Conservation (phyloP, 163 green algal genomes). For the Volvox carteri region DNA sequence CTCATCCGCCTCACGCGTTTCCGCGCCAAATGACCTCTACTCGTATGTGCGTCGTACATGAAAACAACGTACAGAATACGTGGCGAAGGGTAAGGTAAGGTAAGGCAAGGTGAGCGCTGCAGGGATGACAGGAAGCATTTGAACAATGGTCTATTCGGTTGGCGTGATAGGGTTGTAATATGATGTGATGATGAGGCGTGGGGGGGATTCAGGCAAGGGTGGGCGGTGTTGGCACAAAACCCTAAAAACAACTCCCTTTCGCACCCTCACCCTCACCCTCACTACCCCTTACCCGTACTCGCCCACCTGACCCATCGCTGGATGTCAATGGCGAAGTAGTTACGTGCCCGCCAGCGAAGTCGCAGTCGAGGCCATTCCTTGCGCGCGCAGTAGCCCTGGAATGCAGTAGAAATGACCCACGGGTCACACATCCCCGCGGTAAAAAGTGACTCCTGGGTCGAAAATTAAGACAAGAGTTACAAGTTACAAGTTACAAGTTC, state of each 20-base stretch:
- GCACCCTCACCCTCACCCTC: not conserved
- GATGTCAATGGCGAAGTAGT: slow-evolving; percentile 49
- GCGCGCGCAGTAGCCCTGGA: slow-evolving; percentile 44
- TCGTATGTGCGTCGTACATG: not conserved
- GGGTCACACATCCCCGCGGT: too few relatives aligned
- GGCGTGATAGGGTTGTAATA: too few relatives aligned
- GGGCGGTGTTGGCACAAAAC: too few relatives aligned
- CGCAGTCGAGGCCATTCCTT: slow-evolving; percentile 48
- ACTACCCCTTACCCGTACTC: not conserved
- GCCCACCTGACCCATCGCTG: slow-evolving; percentile 43
- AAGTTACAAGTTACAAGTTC: too few relatives aligned
- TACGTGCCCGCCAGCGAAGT: slow-evolving; percentile 42
- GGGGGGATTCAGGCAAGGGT: too few relatives aligned
- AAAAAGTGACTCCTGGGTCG: too few relatives aligned
- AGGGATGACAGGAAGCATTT: too few relatives aligned
- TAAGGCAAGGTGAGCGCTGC: not conserved
- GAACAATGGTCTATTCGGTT: too few relatives aligned
- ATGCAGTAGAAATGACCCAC: too few relatives aligned
- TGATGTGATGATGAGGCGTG: too few relatives aligned
- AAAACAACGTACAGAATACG: not conserved
- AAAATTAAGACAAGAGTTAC: too few relatives aligned
- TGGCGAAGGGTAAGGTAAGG: not conserved
- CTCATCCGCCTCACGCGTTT: not conserved
- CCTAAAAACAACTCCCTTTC: too few relatives aligned
- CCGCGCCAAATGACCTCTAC: slow-evolving; percentile 42